A percentile compares a stretch with the other conserved stretches of the same genome.
These are phyloP conservation scores for Prunus davidiana DNA, from an alignment of 306 rosid species.

Conservation along the genomic window DNA sequence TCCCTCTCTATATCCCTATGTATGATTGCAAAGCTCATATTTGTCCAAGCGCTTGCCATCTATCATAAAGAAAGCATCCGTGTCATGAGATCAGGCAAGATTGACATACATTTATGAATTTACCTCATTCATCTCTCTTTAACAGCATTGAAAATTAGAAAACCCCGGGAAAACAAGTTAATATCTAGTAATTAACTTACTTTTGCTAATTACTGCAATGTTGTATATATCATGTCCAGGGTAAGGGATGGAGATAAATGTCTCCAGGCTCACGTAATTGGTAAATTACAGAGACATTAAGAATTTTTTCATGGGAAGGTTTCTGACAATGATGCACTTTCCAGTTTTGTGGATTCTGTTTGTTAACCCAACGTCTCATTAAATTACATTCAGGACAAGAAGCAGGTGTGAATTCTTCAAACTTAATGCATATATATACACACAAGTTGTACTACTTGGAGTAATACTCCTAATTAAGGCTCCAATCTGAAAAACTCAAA, in stretches of 20 bases:
- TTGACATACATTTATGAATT: slow-evolving; percentile 66
- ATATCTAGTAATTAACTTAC: slow-evolving; percentile 30
- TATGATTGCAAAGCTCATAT: slow-evolving; percentile 98
- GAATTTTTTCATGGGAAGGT: slow-evolving; percentile 7
- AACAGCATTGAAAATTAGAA: slow-evolving; percentile 45
- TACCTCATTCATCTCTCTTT: slow-evolving; percentile 83
- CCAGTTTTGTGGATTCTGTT: background rate
- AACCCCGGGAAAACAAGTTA: slow-evolving; percentile 39
- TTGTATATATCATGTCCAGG: slow-evolving; percentile 17
- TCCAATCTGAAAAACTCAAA: background rate
- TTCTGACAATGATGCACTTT: background rate
- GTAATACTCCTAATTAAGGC: background rate
- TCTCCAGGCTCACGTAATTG: slow-evolving; percentile 35
- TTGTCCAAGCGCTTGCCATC: slow-evolving; percentile 99
- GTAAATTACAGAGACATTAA: slow-evolving; percentile 1
- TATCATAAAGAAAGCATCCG: slow-evolving; percentile 99
- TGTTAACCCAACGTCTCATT: background rate
- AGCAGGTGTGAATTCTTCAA: background rate
- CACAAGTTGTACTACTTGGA: background rate
- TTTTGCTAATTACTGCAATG: slow-evolving; percentile 29
- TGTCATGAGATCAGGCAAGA: slow-evolving; percentile 86
- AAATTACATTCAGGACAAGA: background rate
- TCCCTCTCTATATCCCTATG: slow-evolving; percentile 99
- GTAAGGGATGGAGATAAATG: slow-evolving; percentile 22
- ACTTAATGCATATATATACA: background rate